Percentiles rank a stretch among this genome's conserved stretches.
Conservation (phyloP, 768 basidiomycete genomes). For the Sarcodon aspratus region DNA sequence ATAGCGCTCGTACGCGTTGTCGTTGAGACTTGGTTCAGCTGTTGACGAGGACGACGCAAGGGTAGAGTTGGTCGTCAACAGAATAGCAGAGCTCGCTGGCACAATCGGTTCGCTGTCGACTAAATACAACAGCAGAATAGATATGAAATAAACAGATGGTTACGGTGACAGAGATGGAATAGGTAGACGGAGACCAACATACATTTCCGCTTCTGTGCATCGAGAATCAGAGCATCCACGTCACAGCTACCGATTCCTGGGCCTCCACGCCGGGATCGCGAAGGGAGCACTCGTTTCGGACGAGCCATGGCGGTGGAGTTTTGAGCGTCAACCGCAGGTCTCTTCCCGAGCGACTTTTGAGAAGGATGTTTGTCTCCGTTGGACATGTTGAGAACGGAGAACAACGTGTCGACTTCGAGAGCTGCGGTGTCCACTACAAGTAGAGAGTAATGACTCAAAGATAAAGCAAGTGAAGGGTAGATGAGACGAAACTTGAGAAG, state of each 20-base stretch:
- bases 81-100: constrained; percentile 49
- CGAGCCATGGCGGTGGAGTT: constrained; percentile 20
- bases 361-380: too few species aligned
- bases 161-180: background rate
- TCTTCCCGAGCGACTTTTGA: too few species aligned
- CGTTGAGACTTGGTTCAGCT: constrained; percentile 34
- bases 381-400: too few species aligned
- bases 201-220: constrained; percentile 72
- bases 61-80: constrained; percentile 63
- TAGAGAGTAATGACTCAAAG: too few species aligned
- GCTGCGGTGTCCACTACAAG: too few species aligned
- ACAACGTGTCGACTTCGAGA: too few species aligned
- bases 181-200: constrained; percentile 12
- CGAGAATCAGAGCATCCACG: constrained; percentile 74
- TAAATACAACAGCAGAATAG: constrained; percentile 14
- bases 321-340: too few species aligned
- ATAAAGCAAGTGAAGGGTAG: too few species aligned
- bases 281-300: constrained; percentile 73
- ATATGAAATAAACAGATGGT: background rate
- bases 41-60: constrained; percentile 2
- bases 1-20: constrained; percentile 55
- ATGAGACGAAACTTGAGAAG: too few species aligned
- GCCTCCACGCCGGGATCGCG: constrained; percentile 71
- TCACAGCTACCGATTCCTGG: constrained; percentile 73
- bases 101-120: constrained; percentile 67